Evolutionary conservation across 768 basidiomycete species (phyloP).

Genomic region (Boletus vinaceobasis): DNA sequence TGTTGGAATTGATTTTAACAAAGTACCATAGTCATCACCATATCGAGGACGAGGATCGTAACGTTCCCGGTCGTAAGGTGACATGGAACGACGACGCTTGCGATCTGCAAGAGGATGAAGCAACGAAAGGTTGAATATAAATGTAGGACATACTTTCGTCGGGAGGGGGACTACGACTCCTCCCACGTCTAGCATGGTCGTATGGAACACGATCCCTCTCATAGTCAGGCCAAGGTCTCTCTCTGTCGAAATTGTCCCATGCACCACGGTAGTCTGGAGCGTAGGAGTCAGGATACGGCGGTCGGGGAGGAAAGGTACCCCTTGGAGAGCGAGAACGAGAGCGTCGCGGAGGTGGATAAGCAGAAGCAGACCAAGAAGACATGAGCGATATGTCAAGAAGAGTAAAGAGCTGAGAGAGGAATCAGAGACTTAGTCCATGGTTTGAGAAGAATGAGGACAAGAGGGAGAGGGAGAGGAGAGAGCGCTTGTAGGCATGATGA

Average conservation of each 20-base stretch:
- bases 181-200: slow-evolving; percentile 64
- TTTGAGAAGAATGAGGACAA: slow-evolving; percentile 49
- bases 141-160: slow-evolving; percentile 55
- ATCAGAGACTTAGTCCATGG: slow-evolving; percentile 44
- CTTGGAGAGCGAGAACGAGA: slow-evolving; percentile 80
- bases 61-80: slow-evolving; percentile 77
- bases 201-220: slow-evolving; percentile 68
- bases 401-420: slow-evolving; percentile 43
- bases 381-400: slow-evolving; percentile 47
- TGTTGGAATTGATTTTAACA: not conserved
- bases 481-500: slow-evolving; percentile 74
- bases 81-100: slow-evolving; percentile 72
- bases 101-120: slow-evolving; percentile 41
- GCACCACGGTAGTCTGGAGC: slow-evolving; percentile 57
- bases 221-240: slow-evolving; percentile 60
- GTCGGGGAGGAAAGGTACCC: slow-evolving; percentile 50
- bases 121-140: not conserved
- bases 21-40: slow-evolving; percentile 76
- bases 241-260: slow-evolving; percentile 73
- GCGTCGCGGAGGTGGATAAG: slow-evolving; percentile 71
- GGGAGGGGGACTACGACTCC: slow-evolving; percentile 71
- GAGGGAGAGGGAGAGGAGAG: slow-evolving; percentile 61
- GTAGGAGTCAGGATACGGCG: slow-evolving; percentile 56
- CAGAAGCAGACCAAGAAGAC: slow-evolving; percentile 69
- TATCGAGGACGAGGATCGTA: slow-evolving; percentile 83